Evolutionary conservation across 139 green algal species (phyloP), one percentile per base, ranked within the genome.

Genomic region (Eudorina sp.): DNA sequence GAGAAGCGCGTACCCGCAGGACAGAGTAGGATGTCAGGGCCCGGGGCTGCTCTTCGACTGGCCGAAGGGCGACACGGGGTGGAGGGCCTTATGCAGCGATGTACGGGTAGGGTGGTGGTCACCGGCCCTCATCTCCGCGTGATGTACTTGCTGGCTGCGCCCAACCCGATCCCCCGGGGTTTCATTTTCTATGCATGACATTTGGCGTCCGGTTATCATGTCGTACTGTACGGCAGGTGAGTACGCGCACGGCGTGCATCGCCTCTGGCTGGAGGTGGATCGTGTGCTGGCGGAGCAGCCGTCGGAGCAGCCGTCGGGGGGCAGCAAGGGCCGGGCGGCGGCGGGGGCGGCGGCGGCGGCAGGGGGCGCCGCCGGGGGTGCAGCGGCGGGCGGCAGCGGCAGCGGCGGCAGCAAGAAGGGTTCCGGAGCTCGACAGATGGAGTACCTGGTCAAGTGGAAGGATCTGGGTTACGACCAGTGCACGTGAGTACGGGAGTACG

Each of bases 391-490:
- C 55, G 55, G 55, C 5, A n/a, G 55, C 55, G 19, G 68, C n/a
- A n/a, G n/a, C 40, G 68, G 31, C 14, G 68, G 31, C 7, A 2
- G 40, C 29, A 79, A 79, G 40, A 53, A 53, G 45, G 43, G 74
- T 27, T 11, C n/a, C 46, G 18, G 41, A n/a, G n/a, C 64, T 78
- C 14, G 29, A 51, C 31, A 36, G 53, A 64, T 83, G 55, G 48
- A 95, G 90, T 94, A 91, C 87, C 86, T 96, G 68, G 93, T 96
- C 41, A 94, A 93, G 62, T 96, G 93, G 93, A 53, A 84, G 82
- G 90, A 92, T 27, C 86, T 95, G 86, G 90, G 85, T 0, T 94
- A 95, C 78, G 93, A 94, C 27, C 79, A 92, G 48, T 92, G 89
- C 89, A 92, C 60, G 89, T 92, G 82, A 79, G 89, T 66, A 46